phyloP scores from a whole-genome alignment of 169 alveolate genomes.

The Cystoisospora suis region DNA sequence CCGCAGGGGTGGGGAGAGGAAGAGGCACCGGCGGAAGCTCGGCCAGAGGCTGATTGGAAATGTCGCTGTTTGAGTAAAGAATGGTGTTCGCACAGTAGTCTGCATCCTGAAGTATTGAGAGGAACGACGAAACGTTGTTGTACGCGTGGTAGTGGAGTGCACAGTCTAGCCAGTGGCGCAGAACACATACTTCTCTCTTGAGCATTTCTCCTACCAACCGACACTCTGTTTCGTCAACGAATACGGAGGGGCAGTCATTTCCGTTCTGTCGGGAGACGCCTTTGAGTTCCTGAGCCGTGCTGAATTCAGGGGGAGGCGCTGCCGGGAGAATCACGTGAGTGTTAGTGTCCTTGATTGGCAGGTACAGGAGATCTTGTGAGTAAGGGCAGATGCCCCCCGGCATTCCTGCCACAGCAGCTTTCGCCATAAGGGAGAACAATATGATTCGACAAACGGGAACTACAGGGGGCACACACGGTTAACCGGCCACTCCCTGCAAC shows the following conservation, averaged over 20 bases:
- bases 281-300: not conserved
- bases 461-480: no score
- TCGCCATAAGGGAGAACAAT: no score
- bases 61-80: conserved; percentile 27
- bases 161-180: conserved; percentile 42
- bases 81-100: conserved; percentile 42
- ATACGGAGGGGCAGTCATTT: not conserved
- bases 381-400: not conserved
- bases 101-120: conserved; percentile 8
- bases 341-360: conserved; percentile 44
- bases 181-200: conserved; percentile 45
- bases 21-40: conserved; percentile 43
- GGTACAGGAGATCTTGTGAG: conserved; percentile 3
- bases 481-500: no score
- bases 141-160: conserved; percentile 18
- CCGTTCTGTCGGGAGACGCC: not conserved
- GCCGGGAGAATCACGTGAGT: conserved; percentile 33
- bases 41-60: conserved; percentile 38
- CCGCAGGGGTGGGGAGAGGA: not conserved
- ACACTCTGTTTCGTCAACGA: not conserved
- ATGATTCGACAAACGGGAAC: no score
- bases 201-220: conserved; percentile 48
- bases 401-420: no score
- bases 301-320: conserved; percentile 16
- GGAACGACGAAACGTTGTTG: not conserved